Base-by-base conservation (phyloP, 2,329 filamentous ascomycete genomes). In the Sporothrix inflata region DNA sequence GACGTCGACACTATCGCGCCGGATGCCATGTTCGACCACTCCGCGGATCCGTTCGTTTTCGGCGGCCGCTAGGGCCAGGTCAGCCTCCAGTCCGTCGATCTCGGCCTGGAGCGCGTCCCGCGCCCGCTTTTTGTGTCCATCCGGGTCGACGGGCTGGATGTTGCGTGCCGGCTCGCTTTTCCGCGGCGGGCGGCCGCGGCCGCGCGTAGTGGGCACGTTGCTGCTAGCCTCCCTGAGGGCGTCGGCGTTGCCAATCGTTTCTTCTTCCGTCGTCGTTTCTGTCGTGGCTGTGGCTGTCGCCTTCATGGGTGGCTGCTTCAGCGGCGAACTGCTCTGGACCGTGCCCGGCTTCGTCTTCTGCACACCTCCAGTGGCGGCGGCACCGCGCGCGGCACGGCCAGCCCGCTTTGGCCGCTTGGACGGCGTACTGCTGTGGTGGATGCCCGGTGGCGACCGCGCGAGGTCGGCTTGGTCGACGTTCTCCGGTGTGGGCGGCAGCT, bases 401-500 rank as follows among this genome's bases (percentile, higher is more conserved):
- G 69, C 34, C 75, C 84, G 82, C 76, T 83, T 83, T 2, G 82
- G 81, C 42, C 82, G 81, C 73, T 84, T 86, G 27, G 86, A 87
- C 0, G 88, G 87, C 16, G 74, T 73, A 47, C 87, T 89, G 67
- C 67, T 70, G 68, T 85, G 85, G 73, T 90, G 88, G 38, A 91
- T 90, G 0, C 89, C 89, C 24, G 82, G 78, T 0, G 88, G 87
- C 8, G 87, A 87, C 3, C 86, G 86, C 57, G 84, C 86, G 38
- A 88, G 83, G 1, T 87, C 81, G 0, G 85, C 9, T 1, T 12
- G 84, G 72, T 90, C 88, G 1, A 81, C 82, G 65, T 85, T 82
- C 40, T 83, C 83, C 0, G 86, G 85, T 0, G 87, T 87, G 0
- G 88, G 88, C 3, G 90, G 91, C 5, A 92, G 83, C 65, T 91